Evolutionary conservation across 441 rosid species (phyloP), one percentile per base, ranked within the genome.

Genomic region (Croton laevigatus): DNA sequence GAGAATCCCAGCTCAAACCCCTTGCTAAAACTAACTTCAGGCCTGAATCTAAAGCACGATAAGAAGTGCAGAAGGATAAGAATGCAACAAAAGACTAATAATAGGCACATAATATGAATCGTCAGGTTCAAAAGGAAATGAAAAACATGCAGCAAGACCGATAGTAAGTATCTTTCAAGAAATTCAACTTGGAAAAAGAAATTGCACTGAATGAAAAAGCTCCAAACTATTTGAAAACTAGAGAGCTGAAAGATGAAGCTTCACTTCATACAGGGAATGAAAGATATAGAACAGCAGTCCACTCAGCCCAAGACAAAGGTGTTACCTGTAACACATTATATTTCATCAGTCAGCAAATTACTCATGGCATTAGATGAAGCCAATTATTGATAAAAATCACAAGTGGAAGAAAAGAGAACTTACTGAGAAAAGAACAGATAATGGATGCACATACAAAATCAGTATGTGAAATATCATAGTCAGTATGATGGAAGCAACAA

Each of bases 371-470:
- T 7, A 20, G 58, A 62, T 53, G 55, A 64, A 44, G 44, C 7
- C 9, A 52, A 13, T 65, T 34, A 53, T 6, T 40, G 62, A 17
- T 1, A 57, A 65, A 70, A 53, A 59, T 65, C 72, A 63, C 57
- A 73, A 52, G 73, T 65, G 44, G 53, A 7, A 42, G 63, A 72
- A 46, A 59, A 70, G 40, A 62, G 72, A 61, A 76, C 99, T 87
- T 86, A 96, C 99, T 40, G 99, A 96, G 88, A 96, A 96, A 66
- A 96, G 95, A 81, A 89, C 68, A 51, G 99, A 90, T 40, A 96
- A 85, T 14, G 98, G 98, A 68, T 71, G 91, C 73, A 93, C 89
- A 68, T 90, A 91, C 70, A 96, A 83, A 71, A 96, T 88, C 71
- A 93, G 84, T 32, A 90, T 64, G 86, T 93, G 99, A 77, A 96